Evolutionary conservation across 108 stramenopile genomes (phyloP).

Genomic region (Nitzschia sp.): DNA sequence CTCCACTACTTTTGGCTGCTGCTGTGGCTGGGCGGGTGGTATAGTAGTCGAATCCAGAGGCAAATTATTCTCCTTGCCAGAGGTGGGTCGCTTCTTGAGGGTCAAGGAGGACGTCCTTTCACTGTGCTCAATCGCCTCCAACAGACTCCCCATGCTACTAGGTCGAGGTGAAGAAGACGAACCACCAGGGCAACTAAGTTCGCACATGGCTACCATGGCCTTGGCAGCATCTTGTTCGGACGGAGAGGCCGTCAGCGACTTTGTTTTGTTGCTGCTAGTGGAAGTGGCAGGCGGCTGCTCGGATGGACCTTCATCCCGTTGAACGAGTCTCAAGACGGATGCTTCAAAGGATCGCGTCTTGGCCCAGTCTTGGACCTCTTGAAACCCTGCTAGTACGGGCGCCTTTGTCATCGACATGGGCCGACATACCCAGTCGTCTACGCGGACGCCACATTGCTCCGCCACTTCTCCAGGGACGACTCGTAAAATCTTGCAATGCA

Average conservation of each 20-base stretch:
- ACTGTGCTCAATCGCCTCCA: neutral
- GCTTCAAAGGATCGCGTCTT: constrained; percentile 11
- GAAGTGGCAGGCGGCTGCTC: neutral
- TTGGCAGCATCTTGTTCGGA: neutral
- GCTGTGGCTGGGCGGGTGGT: neutral
- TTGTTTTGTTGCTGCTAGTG: neutral
- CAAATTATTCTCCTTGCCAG: neutral
- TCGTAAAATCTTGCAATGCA: constrained; percentile 5
- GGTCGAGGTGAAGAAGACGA: too few species aligned
- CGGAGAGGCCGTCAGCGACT: neutral
- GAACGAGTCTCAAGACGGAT: constrained; percentile 8
- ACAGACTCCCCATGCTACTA: too few species aligned
- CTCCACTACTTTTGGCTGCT: neutral
- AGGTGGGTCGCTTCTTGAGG: neutral
- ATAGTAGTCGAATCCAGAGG: neutral
- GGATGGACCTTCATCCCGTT: neutral
- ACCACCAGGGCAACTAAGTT: too few species aligned
- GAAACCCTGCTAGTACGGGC: constrained; percentile 14
- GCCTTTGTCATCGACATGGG: neutral
- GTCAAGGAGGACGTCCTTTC: neutral
- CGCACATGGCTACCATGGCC: neutral
- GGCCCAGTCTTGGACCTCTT: constrained; percentile 31
- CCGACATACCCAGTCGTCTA: constrained; percentile 13
- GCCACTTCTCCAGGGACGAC: constrained; percentile 8
- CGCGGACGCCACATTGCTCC: neutral